These are phyloP conservation scores for Rhynchospora breviuscula DNA, from an alignment of 176 grass and related monocot species.

Conservation along the genomic window DNA sequence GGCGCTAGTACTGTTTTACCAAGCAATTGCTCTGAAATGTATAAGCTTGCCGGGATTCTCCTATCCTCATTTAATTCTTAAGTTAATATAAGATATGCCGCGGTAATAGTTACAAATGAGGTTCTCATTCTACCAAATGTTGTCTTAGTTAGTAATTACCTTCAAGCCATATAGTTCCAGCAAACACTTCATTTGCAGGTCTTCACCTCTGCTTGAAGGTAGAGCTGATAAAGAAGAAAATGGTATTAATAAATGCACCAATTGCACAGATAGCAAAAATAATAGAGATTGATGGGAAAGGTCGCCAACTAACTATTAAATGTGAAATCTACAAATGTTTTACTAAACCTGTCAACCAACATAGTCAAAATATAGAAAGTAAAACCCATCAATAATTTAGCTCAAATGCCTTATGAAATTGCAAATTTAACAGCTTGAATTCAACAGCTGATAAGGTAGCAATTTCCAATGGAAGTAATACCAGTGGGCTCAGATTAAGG, in stretches of 20 bases:
- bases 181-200: slow-evolving; percentile 99
- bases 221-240: slow-evolving; percentile 51
- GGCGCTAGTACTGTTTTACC: background rate
- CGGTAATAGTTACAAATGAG: background rate
- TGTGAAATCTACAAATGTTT: slow-evolving; percentile 16
- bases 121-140: slow-evolving; percentile 11
- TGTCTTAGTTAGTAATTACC: slow-evolving; percentile 46
- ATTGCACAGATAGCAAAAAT: background rate
- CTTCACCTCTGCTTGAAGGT: slow-evolving; percentile 79
- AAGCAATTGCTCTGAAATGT: background rate
- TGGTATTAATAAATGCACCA: slow-evolving; percentile 11
- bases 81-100: background rate
- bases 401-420: background rate
- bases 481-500: background rate
- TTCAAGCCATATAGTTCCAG: slow-evolving; percentile 96
- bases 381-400: background rate
- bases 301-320: background rate
- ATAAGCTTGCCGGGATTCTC: background rate
- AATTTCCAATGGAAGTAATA: background rate
- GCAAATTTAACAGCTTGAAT: background rate
- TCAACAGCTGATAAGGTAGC: background rate
- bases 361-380: background rate
- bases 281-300: slow-evolving; percentile 13
- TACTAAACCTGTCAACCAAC: background rate
- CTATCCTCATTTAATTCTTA: background rate